Percentiles rank a stretch among this genome's conserved stretches.
These are phyloP conservation scores for Raffaelea ambrosiae DNA, from an alignment of 2,329 filamentous ascomycete species.

Conservation along the genomic window DNA sequence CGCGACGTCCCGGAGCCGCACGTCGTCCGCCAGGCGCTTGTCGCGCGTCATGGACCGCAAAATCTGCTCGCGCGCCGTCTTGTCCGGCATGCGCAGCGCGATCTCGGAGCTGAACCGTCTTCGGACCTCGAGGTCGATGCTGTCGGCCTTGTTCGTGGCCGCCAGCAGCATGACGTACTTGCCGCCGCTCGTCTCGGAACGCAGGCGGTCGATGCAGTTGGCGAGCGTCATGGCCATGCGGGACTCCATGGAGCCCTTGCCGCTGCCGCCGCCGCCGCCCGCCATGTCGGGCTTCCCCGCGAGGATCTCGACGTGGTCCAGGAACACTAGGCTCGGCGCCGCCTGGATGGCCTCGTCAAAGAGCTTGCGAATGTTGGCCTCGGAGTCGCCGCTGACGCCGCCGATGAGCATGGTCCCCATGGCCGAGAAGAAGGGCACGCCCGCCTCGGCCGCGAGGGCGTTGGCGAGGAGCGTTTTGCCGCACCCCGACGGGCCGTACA, in stretches of 20 bases:
- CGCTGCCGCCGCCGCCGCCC: constrained; percentile 39
- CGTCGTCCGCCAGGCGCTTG: constrained; percentile 54
- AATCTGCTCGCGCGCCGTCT: constrained; percentile 69
- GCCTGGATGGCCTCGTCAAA: constrained; percentile 82
- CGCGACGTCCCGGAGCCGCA: constrained; percentile 67
- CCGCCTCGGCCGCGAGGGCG: constrained; percentile 67
- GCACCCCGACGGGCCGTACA: constrained; percentile 78
- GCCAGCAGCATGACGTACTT: constrained; percentile 73
- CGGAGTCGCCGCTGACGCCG: constrained; percentile 82
- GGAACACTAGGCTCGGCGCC: constrained; percentile 83
- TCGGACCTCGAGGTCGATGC: constrained; percentile 68
- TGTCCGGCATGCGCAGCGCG: constrained; percentile 79
- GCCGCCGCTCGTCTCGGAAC: constrained; percentile 47
- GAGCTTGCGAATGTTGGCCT: constrained; percentile 75
- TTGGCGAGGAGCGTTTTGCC: constrained; percentile 81
- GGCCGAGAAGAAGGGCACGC: constrained; percentile 73
- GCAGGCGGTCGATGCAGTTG: constrained; percentile 77
- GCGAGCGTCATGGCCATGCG: constrained; percentile 76
- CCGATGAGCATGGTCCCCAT: constrained; percentile 74
- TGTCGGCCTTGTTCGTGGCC: constrained; percentile 82
- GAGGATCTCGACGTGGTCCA: constrained; percentile 88
- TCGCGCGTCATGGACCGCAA: constrained; percentile 63
- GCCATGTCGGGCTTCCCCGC: constrained; percentile 61
- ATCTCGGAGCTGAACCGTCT: constrained; percentile 75
- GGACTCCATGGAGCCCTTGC: constrained; percentile 76